phyloP scores from a whole-genome alignment of 225 moss, liverwort and hornwort species.

The Straminergon stramineum region DNA sequence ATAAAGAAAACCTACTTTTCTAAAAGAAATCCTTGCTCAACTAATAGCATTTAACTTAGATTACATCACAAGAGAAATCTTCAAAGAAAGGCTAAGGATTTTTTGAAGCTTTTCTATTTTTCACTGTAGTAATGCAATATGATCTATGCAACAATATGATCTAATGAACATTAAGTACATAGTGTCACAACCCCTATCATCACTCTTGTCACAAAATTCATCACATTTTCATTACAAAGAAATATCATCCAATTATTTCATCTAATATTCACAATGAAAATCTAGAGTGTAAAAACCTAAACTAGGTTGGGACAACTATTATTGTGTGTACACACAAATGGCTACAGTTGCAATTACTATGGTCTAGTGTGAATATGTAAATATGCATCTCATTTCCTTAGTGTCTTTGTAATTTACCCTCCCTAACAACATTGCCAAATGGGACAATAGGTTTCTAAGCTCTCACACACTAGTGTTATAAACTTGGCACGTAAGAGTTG shows the following conservation, averaged over 20 bases:
- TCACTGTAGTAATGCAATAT: neutral
- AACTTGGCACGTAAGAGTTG: neutral
- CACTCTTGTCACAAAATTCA: too few relatives aligned
- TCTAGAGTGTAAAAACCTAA: too few relatives aligned
- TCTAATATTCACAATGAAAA: too few relatives aligned
- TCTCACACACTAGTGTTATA: rapidly evolving
- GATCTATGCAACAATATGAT: neutral
- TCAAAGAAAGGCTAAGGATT: neutral
- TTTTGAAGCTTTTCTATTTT: neutral
- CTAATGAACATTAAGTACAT: too few relatives aligned
- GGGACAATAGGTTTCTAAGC: neutral
- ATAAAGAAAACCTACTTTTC: neutral
- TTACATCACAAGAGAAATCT: neutral
- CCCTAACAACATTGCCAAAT: neutral
- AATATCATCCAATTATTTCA: too few relatives aligned
- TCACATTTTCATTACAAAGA: too few relatives aligned
- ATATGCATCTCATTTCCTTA: neutral
- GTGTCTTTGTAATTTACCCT: neutral
- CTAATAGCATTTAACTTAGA: neutral
- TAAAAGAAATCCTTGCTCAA: neutral
- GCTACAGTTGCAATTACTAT: too few relatives aligned
- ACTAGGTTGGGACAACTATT: too few relatives aligned
- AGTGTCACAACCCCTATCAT: too few relatives aligned
- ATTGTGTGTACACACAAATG: too few relatives aligned
- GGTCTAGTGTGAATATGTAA: too few relatives aligned